Conservation (phyloP, 2,329 filamentous ascomycete genomes). For the Fusarium kyushuense region DNA sequence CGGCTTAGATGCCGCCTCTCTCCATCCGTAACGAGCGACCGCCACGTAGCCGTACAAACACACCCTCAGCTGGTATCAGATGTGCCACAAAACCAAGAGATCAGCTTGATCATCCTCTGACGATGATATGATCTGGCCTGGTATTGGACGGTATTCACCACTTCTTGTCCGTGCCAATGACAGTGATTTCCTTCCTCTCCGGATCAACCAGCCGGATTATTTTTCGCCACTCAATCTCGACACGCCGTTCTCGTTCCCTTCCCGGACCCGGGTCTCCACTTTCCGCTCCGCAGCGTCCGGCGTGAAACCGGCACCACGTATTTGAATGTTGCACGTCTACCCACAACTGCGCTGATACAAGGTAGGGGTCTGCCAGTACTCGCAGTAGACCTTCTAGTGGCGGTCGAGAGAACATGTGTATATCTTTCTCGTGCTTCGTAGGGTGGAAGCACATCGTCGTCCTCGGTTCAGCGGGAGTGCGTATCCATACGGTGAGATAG, state of each 20-base stretch:
- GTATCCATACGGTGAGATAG: constrained; percentile 43
- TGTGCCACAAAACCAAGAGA: constrained; percentile 18
- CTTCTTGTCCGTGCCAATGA: constrained; percentile 33
- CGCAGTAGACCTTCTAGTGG: constrained; percentile 54
- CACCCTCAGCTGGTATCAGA: constrained; percentile 19
- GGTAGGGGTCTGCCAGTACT: constrained; percentile 60
- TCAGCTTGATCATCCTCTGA: not conserved
- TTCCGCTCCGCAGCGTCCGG: constrained; percentile 35
- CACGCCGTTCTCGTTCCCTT: constrained; percentile 4
- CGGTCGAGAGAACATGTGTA: constrained; percentile 46
- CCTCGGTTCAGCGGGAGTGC: constrained; percentile 25
- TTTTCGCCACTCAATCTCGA: constrained; percentile 51
- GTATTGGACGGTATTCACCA: constrained; percentile 17
- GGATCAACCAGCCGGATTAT: constrained; percentile 50
- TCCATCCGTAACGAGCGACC: constrained; percentile 20
- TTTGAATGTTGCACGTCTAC: constrained; percentile 53
- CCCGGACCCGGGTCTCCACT: constrained; percentile 17
- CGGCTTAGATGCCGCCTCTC: constrained; percentile 36
- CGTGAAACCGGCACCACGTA: constrained; percentile 59
- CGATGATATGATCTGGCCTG: not conserved
- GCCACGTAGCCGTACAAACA: constrained; percentile 29
- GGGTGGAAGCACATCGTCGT: constrained; percentile 11
- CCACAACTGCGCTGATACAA: constrained; percentile 55
- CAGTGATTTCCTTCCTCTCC: constrained; percentile 46
- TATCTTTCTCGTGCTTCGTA: constrained; percentile 24